phyloP scores from a whole-genome alignment of 2,329 filamentous ascomycete genomes.

The Aspergillus costaricaensis region DNA sequence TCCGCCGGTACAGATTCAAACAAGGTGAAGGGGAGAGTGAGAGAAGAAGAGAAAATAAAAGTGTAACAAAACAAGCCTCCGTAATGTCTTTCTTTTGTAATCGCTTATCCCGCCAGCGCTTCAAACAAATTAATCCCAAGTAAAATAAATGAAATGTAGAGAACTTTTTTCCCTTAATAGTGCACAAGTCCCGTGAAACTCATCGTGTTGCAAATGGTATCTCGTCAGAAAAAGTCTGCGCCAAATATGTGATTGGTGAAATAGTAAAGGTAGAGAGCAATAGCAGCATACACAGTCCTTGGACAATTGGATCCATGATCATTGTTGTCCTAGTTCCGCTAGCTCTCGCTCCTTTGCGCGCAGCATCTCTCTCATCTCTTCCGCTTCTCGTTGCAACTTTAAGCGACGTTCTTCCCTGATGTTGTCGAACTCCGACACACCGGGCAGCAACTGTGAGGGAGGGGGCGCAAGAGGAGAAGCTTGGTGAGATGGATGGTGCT shows the following conservation, averaged over 20 bases:
- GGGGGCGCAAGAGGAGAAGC: conserved; percentile 24
- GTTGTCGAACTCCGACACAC: conserved; percentile 51
- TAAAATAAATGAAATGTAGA: conserved; percentile 15
- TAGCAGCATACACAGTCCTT: background rate
- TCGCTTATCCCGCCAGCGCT: conserved; percentile 25
- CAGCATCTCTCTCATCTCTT: conserved; percentile 72
- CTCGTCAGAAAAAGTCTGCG: conserved; percentile 22
- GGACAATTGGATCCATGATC: conserved; percentile 14
- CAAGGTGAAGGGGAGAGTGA: background rate
- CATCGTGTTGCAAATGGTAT: conserved; percentile 24
- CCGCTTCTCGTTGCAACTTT: conserved; percentile 70
- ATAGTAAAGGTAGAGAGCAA: conserved; percentile 2
- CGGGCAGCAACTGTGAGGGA: conserved; percentile 30
- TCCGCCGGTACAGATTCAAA: background rate
- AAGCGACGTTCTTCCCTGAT: conserved; percentile 64
- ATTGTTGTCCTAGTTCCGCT: conserved; percentile 51
- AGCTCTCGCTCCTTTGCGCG: conserved; percentile 74
- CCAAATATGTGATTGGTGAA: conserved; percentile 19
- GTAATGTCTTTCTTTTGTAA: conserved; percentile 13
- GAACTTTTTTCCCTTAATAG: conserved; percentile 15
- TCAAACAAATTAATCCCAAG: conserved; percentile 17
- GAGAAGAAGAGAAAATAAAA: background rate
- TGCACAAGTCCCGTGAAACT: conserved; percentile 18
- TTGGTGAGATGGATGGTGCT: conserved; percentile 32
- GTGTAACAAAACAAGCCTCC: background rate